phyloP scores from a whole-genome alignment of 345 rosid species.

The Dimocarpus longan region DNA sequence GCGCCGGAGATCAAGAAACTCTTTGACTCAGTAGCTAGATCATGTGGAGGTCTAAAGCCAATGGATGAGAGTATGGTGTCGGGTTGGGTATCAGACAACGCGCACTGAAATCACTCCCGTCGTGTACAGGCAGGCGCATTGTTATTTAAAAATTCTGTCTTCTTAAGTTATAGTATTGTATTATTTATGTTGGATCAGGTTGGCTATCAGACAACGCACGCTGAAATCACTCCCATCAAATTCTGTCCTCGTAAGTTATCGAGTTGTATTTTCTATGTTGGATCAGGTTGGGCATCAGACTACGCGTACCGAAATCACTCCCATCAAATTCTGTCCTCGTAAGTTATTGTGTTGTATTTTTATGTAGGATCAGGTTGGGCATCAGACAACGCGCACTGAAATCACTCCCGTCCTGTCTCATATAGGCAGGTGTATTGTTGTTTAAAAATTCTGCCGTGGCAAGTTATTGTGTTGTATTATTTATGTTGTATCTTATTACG shows the following conservation, averaged over 20 bases:
- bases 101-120: constrained; percentile 33
- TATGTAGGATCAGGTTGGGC: no score
- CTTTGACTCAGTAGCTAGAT: constrained; percentile 80
- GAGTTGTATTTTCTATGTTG: no score
- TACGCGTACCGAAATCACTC: no score
- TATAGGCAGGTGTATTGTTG: neutral
- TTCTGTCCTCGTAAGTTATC: no score
- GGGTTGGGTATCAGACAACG: constrained; percentile 64
- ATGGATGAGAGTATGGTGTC: constrained; percentile 78
- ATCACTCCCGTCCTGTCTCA: neutral
- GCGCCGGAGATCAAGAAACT: constrained; percentile 93
- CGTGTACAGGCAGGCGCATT: no score
- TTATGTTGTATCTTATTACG: neutral
- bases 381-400: no score
- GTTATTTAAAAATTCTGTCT: neutral
- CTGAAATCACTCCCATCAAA: no score
- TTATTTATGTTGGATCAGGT: constrained; percentile 27
- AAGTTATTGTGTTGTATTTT: no score
- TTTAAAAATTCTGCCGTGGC: neutral
- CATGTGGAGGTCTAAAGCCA: constrained; percentile 79
- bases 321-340: no score
- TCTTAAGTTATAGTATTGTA: neutral
- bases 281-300: no score
- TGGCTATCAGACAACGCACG: constrained; percentile 69
- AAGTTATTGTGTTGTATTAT: no score